Evolutionary conservation across 495 filamentous ascomycete genomes (phyloP), one percentile per base, ranked within the genome.

Genomic region (Penicillium bialowiezense): DNA sequence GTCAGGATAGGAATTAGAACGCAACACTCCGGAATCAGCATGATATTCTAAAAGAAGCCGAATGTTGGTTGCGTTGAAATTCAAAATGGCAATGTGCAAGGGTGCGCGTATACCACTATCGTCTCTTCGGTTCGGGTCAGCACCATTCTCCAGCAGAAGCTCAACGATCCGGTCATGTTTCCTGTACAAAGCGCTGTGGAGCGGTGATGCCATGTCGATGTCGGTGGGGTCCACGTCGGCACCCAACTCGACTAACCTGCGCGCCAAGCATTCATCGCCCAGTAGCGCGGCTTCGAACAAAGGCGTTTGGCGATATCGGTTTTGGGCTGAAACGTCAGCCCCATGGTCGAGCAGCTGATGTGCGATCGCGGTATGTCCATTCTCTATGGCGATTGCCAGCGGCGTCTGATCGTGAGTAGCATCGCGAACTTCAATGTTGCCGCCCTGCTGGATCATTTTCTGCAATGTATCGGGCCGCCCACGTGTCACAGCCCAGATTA

Each of bases 401-500:
- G 58, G 50, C 14, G 58, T 54, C 2, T 38, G 40, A 3, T 31
- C 21, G 26, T 48, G 10, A 7, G 35, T 21, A 28, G 32, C 19
- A 10, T 44, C 19, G 10, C 29, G 29, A 13, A 44, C n/a, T 29
- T 51, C 42, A 2, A 19, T 13, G 39, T 56, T 42, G 23, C 29
- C 29, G 12, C 29, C 29, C 12, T 32, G 29, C 29, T 32, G 42
- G 13, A 39, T 41, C 36, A 3, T 35, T 42, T 7, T 0, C 28
- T 18, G 32, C 18, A 1, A 31, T 19, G 5, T 55, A 50, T 31
- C 41, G 17, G 13, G 19, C 21, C 6, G 55, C 7, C 10, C 17
- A 39, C 12, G 29, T 7, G 3, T 32, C 12, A 10, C 63, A 41
- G 65, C 60, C 60, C 53, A 66, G 1, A 52, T 19, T 38, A 68